A percentile compares a stretch with the other conserved stretches of the same genome.
Conservation (phyloP, 2,329 filamentous ascomycete genomes). For the Aspergillus sp. region DNA sequence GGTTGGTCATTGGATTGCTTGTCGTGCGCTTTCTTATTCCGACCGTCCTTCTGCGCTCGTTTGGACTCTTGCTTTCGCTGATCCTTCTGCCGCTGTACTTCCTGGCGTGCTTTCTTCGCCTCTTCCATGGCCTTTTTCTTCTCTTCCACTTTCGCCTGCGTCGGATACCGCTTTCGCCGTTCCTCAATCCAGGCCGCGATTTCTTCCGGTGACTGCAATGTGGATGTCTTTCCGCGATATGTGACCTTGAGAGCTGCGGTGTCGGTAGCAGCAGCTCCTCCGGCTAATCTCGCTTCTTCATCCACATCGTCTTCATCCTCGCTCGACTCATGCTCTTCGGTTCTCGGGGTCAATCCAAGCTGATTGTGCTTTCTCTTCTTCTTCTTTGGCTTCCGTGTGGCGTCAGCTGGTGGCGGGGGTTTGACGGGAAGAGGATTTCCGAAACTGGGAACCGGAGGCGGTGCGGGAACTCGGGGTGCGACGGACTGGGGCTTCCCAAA, state of each 20-base stretch:
- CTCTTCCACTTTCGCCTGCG: constrained; percentile 65
- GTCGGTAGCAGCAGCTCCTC: constrained; percentile 23
- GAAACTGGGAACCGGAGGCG: constrained; percentile 50
- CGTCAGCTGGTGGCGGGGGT: constrained; percentile 41
- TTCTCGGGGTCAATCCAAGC: constrained; percentile 50
- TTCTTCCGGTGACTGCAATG: constrained; percentile 62
- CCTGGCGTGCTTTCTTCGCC: constrained; percentile 52
- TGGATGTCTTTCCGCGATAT: constrained; percentile 58
- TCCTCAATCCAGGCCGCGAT: constrained; percentile 79
- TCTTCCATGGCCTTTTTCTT: constrained; percentile 67
- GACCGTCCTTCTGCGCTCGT: constrained; percentile 36
- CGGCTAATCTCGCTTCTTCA: constrained; percentile 47
- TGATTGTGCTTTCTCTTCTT: constrained; percentile 50
- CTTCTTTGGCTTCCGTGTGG: constrained; percentile 41
- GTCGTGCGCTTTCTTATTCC: constrained; percentile 24
- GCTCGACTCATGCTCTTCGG: constrained; percentile 49
- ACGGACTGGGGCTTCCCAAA: constrained; percentile 38
- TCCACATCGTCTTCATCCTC: constrained; percentile 50
- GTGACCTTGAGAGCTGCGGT: constrained; percentile 51
- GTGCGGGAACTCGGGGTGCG: constrained; percentile 37
- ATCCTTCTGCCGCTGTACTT: constrained; percentile 43
- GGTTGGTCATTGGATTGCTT: constrained; percentile 27
- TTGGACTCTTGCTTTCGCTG: constrained; percentile 40
- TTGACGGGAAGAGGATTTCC: constrained; percentile 47
- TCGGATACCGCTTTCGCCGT: constrained; percentile 78